Evolutionary conservation across 352 stramenopile species (phyloP).

Genomic region (Stephanocyclus meneghinianus): DNA sequence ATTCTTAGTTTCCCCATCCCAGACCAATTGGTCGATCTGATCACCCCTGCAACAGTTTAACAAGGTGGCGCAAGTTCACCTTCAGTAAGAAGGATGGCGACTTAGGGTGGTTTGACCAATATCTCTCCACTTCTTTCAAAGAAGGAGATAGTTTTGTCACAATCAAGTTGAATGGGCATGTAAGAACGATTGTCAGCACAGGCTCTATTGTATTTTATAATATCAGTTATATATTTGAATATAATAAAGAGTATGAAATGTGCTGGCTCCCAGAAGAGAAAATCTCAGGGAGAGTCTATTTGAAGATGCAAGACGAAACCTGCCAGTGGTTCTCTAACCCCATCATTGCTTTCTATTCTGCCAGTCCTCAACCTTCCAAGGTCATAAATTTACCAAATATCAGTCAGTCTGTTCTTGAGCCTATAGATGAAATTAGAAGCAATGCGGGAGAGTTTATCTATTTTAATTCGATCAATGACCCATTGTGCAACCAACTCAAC

Average conservation of each 20-base stretch:
- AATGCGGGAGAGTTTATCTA: conserved; percentile 48
- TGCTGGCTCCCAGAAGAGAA: conserved; percentile 35
- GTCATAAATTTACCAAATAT: conserved; percentile 48
- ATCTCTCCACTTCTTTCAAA: conserved; percentile 38
- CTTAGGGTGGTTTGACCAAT: conserved; percentile 6
- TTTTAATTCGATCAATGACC: conserved; percentile 34
- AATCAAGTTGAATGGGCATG: conserved; percentile 53
- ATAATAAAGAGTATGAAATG: conserved; percentile 59
- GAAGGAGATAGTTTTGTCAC: conserved; percentile 41
- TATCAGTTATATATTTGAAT: conserved; percentile 42
- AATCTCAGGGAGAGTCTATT: conserved; percentile 26
- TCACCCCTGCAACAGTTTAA: conserved; percentile 52
- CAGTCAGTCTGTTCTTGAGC: conserved; percentile 25
- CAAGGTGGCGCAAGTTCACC: conserved; percentile 54
- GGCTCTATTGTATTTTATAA: conserved; percentile 13
- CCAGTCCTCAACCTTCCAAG: conserved; percentile 37
- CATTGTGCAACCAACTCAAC: conserved; percentile 43
- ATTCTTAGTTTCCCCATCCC: conserved; percentile 39
- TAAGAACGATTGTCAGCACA: conserved; percentile 44
- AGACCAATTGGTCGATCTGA: conserved; percentile 30
- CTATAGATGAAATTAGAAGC: conserved; percentile 40
- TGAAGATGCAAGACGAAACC: conserved; percentile 43
- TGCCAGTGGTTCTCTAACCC: conserved; percentile 49
- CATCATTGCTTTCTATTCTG: conserved; percentile 41
- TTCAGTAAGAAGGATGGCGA: conserved; percentile 58